phyloP scores from a whole-genome alignment of 2,329 filamentous ascomycete genomes.

The Ophiostoma sp. region DNA sequence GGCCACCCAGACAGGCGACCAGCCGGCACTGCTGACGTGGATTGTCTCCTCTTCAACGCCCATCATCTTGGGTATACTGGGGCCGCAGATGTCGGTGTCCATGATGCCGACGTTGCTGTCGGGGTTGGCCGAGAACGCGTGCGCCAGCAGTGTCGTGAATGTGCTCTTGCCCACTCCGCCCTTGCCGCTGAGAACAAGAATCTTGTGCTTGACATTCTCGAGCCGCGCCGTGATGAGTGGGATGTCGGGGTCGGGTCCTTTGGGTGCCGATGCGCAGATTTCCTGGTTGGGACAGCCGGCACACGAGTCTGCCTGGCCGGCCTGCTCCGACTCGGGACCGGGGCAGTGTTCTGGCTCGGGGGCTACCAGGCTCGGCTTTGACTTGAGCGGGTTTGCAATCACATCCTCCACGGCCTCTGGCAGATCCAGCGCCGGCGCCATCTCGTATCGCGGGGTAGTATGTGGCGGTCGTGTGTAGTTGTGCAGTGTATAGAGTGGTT shows the following conservation, averaged over 20 bases:
- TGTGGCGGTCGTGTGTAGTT: not conserved
- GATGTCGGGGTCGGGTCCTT: conserved; percentile 92
- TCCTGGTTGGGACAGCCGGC: conserved; percentile 92
- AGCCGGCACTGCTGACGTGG: conserved; percentile 80
- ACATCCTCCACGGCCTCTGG: conserved; percentile 62
- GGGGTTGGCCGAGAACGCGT: conserved; percentile 84
- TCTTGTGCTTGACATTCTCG: conserved; percentile 78
- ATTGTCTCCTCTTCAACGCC: conserved; percentile 91
- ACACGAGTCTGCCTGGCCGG: conserved; percentile 73
- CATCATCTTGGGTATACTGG: conserved; percentile 98
- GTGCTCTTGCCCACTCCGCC: conserved; percentile 80
- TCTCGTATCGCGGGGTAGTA: conserved; percentile 35
- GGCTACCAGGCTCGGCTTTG: conserved; percentile 78
- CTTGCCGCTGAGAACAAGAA: conserved; percentile 88
- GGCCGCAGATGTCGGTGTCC: conserved; percentile 97
- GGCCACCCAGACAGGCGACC: conserved; percentile 91
- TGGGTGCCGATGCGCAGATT: conserved; percentile 90
- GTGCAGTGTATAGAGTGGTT: not conserved
- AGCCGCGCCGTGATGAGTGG: conserved; percentile 81
- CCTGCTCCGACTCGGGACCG: conserved; percentile 72
- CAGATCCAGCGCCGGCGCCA: conserved; percentile 79
- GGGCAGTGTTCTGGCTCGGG: conserved; percentile 97
- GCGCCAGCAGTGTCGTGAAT: conserved; percentile 40
- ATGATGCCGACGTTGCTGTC: conserved; percentile 82
- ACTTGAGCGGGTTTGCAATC: conserved; percentile 68